Conservation (phyloP, 225 moss, liverwort and hornwort species). For the Thuidium tamariscinum region DNA sequence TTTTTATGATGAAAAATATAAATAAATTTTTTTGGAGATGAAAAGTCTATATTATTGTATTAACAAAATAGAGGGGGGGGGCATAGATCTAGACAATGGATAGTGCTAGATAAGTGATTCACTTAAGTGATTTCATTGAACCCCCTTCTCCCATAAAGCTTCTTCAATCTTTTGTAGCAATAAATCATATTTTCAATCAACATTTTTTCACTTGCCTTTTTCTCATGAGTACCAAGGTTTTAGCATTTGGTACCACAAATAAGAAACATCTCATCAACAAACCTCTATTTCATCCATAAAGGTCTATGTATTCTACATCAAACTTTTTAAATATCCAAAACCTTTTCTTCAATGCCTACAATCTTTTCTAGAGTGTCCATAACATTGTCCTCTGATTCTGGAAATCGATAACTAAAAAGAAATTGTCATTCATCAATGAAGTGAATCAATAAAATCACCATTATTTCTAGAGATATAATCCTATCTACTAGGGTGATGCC, state of each 20-base stretch:
- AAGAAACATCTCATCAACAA: fast-evolving
- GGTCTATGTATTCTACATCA: not conserved
- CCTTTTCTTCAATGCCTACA: not conserved
- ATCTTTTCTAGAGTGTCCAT: fast-evolving
- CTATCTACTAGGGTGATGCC: fast-evolving
- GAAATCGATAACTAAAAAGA: not conserved
- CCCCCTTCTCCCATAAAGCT: no score
- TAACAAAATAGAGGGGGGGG: not conserved
- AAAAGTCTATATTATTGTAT: not conserved
- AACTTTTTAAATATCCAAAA: not conserved
- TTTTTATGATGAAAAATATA: not conserved
- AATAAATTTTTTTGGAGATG: not conserved
- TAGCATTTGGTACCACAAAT: not conserved
- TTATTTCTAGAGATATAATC: not conserved
- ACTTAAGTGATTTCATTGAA: not conserved
- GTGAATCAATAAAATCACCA: not conserved
- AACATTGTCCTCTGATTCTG: not conserved
- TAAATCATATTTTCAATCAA: not conserved
- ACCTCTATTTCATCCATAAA: fast-evolving
- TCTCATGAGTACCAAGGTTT: not conserved
- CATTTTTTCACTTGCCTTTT: not conserved
- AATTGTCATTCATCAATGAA: not conserved
- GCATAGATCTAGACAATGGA: fast-evolving
- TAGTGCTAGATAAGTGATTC: not conserved
- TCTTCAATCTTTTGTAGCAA: fast-evolving